These are phyloP conservation scores for Fusarium nanum DNA, from an alignment of 2,329 filamentous ascomycete genomes.

Conservation along the genomic window DNA sequence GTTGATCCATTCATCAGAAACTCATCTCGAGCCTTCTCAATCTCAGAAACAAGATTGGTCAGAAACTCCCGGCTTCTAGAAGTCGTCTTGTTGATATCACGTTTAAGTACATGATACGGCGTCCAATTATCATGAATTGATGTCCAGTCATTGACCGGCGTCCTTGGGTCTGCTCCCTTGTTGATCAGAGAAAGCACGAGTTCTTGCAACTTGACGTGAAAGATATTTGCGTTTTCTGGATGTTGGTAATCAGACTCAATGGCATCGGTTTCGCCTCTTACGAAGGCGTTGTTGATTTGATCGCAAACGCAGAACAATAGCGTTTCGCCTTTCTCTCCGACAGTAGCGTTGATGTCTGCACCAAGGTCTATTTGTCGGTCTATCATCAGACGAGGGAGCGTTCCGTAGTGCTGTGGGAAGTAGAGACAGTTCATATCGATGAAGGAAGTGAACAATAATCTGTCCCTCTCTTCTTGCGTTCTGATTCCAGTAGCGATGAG, in stretches of 20 bases:
- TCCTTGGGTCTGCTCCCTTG: not conserved
- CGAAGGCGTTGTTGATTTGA: not conserved
- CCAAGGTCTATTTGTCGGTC: not conserved
- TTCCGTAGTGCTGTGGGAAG: not conserved
- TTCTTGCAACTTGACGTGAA: not conserved
- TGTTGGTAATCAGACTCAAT: accelerated
- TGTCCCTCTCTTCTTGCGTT: not conserved
- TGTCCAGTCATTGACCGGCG: not conserved
- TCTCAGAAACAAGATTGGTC: too few species aligned
- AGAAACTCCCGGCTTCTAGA: too few species aligned
- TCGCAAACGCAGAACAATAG: not conserved
- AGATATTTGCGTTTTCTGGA: accelerated
- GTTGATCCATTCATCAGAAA: too few species aligned
- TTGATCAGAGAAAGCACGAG: not conserved
- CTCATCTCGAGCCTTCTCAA: too few species aligned
- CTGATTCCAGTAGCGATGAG: not conserved
- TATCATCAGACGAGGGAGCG: not conserved
- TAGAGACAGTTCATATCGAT: not conserved
- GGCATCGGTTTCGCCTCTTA: not conserved
- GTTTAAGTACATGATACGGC: accelerated
- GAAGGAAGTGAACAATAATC: not conserved
- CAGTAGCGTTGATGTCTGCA: not conserved
- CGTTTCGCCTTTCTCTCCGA: not conserved
- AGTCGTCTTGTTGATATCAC: not conserved
- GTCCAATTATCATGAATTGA: too few species aligned